These are phyloP conservation scores for Diaporthe destruens DNA, from an alignment of 2,329 filamentous ascomycete species.

Conservation along the genomic window DNA sequence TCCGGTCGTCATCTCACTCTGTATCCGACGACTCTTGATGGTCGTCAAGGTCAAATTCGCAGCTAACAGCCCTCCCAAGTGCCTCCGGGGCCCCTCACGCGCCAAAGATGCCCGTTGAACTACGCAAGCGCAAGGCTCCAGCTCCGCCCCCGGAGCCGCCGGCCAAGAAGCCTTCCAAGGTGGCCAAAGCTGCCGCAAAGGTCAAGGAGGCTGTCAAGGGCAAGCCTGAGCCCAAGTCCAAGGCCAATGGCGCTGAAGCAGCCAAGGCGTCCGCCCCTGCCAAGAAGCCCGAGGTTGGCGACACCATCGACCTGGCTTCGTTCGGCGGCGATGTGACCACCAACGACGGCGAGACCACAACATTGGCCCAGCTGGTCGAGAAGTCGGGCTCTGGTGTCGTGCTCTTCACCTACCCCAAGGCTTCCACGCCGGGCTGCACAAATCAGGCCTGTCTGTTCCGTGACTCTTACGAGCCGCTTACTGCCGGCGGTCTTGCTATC, in stretches of 20 bases:
- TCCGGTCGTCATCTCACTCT: background rate
- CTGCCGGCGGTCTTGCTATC: conserved; percentile 83
- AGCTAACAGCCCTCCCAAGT: conserved; percentile 34
- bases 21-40: background rate
- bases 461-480: conserved; percentile 83
- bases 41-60: background rate
- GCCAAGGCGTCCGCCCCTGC: conserved; percentile 48
- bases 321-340: conserved; percentile 84
- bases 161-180: conserved; percentile 59
- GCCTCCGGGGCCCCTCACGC: background rate
- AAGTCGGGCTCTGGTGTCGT: conserved; percentile 89
- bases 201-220: conserved; percentile 50
- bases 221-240: conserved; percentile 45
- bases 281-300: conserved; percentile 64
- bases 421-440: conserved; percentile 93
- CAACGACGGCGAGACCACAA: conserved; percentile 85
- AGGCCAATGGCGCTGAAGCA: conserved; percentile 51
- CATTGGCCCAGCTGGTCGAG: conserved; percentile 82
- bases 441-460: conserved; percentile 94
- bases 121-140: conserved; percentile 73
- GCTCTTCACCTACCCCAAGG: conserved; percentile 95
- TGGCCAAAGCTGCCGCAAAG: conserved; percentile 55
- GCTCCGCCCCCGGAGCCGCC: conserved; percentile 60
- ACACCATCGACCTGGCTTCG: conserved; percentile 66
- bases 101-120: conserved; percentile 65